Percentiles rank a stretch among this genome's conserved stretches.
phyloP scores from a whole-genome alignment of 73 alveolate genomes.

The Tetrahymena borealis region DNA sequence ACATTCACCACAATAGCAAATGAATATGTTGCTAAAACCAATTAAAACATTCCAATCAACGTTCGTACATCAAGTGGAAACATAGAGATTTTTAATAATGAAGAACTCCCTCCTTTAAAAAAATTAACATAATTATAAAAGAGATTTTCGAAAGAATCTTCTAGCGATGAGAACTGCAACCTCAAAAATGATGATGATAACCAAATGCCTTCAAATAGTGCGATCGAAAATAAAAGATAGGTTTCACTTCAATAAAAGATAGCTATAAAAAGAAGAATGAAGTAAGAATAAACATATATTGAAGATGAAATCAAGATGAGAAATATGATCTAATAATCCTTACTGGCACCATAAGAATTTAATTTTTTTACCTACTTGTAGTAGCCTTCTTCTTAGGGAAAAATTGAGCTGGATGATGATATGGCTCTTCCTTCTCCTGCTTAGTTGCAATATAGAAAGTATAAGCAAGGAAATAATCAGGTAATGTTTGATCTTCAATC shows the following conservation, averaged over 20 bases:
- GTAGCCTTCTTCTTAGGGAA: not conserved
- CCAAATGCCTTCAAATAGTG: no score
- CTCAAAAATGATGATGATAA: not conserved
- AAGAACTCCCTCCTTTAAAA: not conserved
- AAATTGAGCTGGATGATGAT: not conserved
- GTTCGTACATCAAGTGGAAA: not conserved
- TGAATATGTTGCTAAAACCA: not conserved
- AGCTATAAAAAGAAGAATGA: not conserved
- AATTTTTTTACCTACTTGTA: not conserved
- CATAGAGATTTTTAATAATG: not conserved
- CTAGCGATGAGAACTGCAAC: not conserved
- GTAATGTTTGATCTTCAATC: not conserved
- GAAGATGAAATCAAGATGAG: not conserved
- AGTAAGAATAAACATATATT: not conserved
- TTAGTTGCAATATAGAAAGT: not conserved
- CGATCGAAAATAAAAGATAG: not conserved
- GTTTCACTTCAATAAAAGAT: not conserved
- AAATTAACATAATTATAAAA: not conserved
- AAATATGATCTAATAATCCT: not conserved
- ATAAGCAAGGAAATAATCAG: not conserved
- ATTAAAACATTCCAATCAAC: not conserved
- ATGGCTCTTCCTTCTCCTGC: not conserved
- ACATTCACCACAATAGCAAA: not conserved
- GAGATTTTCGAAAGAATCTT: not conserved
- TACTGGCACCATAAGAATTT: not conserved